These are phyloP conservation scores for Cucurbitaria berberidis DNA, from an alignment of 2,329 filamentous ascomycete species.

Conservation along the genomic window DNA sequence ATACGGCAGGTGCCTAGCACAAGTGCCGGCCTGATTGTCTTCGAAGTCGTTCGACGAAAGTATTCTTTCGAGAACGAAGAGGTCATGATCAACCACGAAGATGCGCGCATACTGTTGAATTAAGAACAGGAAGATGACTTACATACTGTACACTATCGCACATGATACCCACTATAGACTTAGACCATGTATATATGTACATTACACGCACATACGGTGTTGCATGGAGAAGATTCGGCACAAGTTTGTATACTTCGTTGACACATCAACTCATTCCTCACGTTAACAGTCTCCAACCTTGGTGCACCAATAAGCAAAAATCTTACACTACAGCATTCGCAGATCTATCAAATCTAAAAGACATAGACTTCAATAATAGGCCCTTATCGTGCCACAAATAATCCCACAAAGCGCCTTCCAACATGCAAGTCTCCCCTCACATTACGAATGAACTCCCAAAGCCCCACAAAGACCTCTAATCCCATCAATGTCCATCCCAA, in stretches of 20 bases:
- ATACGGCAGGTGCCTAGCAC: conserved; percentile 78
- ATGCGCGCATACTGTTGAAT: conserved; percentile 71
- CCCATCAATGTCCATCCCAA: background rate
- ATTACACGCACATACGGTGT: conserved; percentile 3
- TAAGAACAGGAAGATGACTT: conserved; percentile 11
- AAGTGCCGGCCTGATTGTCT: conserved; percentile 77
- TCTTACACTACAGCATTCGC: background rate
- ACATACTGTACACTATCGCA: conserved; percentile 1
- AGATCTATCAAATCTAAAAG: background rate
- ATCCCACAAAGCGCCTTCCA: background rate
- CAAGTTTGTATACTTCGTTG: background rate
- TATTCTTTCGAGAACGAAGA: conserved; percentile 69
- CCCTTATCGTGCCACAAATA: background rate
- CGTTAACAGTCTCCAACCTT: too few species aligned
- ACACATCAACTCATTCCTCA: background rate
- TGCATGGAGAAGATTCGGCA: background rate
- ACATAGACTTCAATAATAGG: background rate
- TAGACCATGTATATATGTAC: conserved; percentile 1
- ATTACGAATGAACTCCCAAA: background rate
- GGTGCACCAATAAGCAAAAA: background rate
- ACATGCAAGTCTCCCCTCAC: background rate
- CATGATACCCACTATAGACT: conserved; percentile 30
- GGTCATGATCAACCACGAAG: conserved; percentile 61
- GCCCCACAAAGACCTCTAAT: background rate
- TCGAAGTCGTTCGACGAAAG: conserved; percentile 76